Evolutionary conservation across 176 grass and related monocot species (phyloP).

Genomic region (Carex littledalei): DNA sequence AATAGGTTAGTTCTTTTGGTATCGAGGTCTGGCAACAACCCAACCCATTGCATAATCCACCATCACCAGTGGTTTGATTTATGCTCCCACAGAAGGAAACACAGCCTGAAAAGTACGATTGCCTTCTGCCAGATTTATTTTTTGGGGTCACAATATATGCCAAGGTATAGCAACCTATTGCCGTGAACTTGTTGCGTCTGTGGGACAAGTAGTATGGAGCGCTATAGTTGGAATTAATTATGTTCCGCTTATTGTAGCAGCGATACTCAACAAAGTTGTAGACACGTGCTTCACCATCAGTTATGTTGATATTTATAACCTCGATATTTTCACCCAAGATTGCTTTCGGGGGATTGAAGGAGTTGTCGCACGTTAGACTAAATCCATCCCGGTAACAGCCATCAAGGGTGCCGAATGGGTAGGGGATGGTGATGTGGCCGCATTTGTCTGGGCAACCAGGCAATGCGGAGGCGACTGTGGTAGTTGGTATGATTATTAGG

Average conservation of each 20-base stretch:
- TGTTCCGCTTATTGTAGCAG: too few relatives aligned
- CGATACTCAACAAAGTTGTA: neutral
- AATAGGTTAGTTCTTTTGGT: neutral
- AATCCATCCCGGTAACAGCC: slow-evolving; percentile 21
- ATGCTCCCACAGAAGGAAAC: neutral
- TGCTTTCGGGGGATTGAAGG: too few relatives aligned
- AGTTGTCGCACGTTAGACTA: slow-evolving; percentile 21
- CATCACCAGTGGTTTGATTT: neutral
- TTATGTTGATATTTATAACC: neutral
- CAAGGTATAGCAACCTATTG: slow-evolving; percentile 19
- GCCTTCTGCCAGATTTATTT: neutral
- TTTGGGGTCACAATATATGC: neutral
- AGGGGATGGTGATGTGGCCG: slow-evolving; percentile 27
- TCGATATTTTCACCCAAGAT: too few relatives aligned
- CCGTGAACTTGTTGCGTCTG: slow-evolving; percentile 12
- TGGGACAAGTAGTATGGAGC: too few relatives aligned
- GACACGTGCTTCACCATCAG: neutral
- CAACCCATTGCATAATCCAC: neutral
- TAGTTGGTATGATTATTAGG: neutral
- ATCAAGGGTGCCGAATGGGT: too few relatives aligned
- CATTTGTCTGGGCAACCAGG: slow-evolving; percentile 25
- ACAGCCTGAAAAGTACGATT: neutral
- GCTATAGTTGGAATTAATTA: too few relatives aligned
- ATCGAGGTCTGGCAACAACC: slow-evolving; percentile 26
- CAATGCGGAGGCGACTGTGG: neutral